Base-by-base conservation (phyloP, 2,329 filamentous ascomycete species). In the Scleromitrula shiraiana region DNA sequence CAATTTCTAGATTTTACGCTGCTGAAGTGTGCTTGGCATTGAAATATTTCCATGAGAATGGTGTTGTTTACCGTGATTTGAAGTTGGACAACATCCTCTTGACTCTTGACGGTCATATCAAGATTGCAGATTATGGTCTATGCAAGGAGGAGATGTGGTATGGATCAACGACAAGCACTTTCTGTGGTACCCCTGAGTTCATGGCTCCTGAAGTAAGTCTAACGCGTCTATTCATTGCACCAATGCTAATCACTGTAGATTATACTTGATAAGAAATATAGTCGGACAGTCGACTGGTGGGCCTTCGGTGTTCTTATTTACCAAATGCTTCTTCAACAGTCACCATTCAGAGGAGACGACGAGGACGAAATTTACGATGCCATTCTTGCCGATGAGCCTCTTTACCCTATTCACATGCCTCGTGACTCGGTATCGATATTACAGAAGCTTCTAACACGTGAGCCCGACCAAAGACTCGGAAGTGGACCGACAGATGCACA, bases 61-160 rank as follows among this genome's bases (percentile, higher is more conserved):
- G 93, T 47, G 93, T 98, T 63, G 96, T 98, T 59, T 98, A 98
- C 69, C 80, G 83, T 67, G 83, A 88, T 69, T 67, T 88, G 66
- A 88, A 88, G 66, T 74, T 87, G 51, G 83, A 88, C 67, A 88
- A 98, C 66, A 98, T 98, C 64, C 77, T 98, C 39, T 74, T 98
- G 62, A 94, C 89, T 1, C 75, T 95, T 38, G 93, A 98, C 63
- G 93, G 93, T 22, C 93, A 98, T 67, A 95, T 98, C 74, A 97
- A 97, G 76, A 89, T 98, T 74, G 93, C 80, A 45, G 93, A 98
- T 76, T 98, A 95, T 66, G 93, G 93, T 79, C 79, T 98, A 41
- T 98, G 94, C 73, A 98, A 98, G 70, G 93, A 98, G 65, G 90
- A 98, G 60, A 98, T 98, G 93, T 98, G 91, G 90, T 98, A 94